phyloP scores from a whole-genome alignment of 345 rosid genomes.

The Ceriops decandra region DNA sequence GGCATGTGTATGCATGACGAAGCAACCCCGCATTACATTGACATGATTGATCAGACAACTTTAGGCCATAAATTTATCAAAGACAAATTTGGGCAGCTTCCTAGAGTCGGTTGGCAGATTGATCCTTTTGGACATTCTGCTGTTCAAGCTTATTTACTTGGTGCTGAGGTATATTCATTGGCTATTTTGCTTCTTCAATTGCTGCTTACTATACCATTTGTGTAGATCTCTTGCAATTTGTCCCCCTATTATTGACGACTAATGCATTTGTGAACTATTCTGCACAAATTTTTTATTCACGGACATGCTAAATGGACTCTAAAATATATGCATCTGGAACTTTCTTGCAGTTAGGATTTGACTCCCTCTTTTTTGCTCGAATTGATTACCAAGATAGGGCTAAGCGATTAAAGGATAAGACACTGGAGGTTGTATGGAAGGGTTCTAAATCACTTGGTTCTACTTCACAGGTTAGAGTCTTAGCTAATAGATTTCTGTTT shows the following conservation, averaged over 20 bases:
- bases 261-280: neutral
- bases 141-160: constrained; percentile 87
- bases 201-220: neutral
- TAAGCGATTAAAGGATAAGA: constrained; percentile 68
- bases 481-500: constrained; percentile 10
- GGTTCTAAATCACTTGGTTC: constrained; percentile 89
- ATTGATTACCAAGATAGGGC: constrained; percentile 96
- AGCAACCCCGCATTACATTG: constrained; percentile 87
- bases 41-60: constrained; percentile 93
- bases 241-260: neutral
- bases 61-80: constrained; percentile 79
- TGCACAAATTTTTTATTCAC: neutral
- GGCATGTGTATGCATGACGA: constrained; percentile 96
- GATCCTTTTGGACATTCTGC: constrained; percentile 98
- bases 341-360: constrained; percentile 76
- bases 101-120: constrained; percentile 98
- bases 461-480: constrained; percentile 67
- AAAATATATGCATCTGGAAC: neutral
- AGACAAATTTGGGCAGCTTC: constrained; percentile 69
- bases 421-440: constrained; percentile 88
- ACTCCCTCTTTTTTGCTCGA: constrained; percentile 88
- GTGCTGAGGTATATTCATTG: constrained; percentile 65
- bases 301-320: neutral
- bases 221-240: neutral
- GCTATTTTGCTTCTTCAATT: neutral